Evolutionary conservation across 176 grass and related monocot species (phyloP).

Genomic region (Metroxylon sagu): DNA sequence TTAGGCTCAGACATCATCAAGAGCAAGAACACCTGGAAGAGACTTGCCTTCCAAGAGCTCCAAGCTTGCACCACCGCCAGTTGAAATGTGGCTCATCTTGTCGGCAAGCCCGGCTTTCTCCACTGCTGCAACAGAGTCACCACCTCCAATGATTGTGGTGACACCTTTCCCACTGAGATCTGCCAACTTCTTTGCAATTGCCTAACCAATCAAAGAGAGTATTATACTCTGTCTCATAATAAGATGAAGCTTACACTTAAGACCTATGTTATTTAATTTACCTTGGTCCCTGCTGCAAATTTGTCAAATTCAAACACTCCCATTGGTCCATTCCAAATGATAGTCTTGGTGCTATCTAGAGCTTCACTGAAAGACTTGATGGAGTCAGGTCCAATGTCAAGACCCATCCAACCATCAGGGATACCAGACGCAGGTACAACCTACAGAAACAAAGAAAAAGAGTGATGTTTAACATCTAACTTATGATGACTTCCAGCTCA

Average conservation of each 20-base stretch:
- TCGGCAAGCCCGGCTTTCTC: constrained; percentile 85
- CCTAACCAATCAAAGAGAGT: constrained; percentile 26
- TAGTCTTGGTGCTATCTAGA: constrained; percentile 47
- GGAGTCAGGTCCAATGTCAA: constrained; percentile 80
- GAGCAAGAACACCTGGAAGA: constrained; percentile 88
- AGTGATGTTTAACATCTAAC: too few species aligned
- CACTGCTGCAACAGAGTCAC: constrained; percentile 92
- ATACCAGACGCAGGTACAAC: constrained; percentile 66
- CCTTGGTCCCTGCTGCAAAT: constrained; percentile 82
- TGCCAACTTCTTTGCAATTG: constrained; percentile 86
- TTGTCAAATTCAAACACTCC: constrained; percentile 98
- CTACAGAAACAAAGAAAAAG: constrained; percentile 18
- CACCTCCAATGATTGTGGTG: constrained; percentile 86
- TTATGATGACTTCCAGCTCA: too few species aligned
- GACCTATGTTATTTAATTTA: constrained; percentile 14
- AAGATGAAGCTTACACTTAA: too few species aligned
- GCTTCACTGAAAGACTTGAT: constrained; percentile 60
- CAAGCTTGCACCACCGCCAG: constrained; percentile 79
- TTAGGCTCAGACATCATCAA: constrained; percentile 54
- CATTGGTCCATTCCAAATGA: constrained; percentile 99
- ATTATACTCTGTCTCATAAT: too few species aligned
- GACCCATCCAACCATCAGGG: constrained; percentile 91
- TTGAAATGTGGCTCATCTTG: constrained; percentile 99
- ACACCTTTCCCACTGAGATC: constrained; percentile 63
- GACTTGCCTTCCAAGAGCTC: constrained; percentile 89